Evolutionary conservation across 2,329 filamentous ascomycete species (phyloP), one percentile per base, ranked within the genome.

Genomic region (Cordyceps pruinosa): DNA sequence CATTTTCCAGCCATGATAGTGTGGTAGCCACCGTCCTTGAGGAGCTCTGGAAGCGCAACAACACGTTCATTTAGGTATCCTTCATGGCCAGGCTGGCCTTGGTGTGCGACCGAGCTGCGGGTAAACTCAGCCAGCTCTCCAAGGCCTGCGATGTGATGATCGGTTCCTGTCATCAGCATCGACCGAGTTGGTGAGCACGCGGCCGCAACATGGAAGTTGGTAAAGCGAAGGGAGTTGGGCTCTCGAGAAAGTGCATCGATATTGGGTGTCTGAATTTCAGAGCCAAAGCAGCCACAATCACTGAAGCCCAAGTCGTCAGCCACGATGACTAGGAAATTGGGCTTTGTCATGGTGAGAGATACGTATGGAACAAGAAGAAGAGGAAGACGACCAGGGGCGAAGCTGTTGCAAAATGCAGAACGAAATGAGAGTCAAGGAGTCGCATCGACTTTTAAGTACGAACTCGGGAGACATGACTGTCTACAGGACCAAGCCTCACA

Each of bases 101-200:
- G 52, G 26, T 62, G 59, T 4, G 50, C 59, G 13, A 34, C 32
- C 8, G 48, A 53, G 44, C 49, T 53, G 28, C 56, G 41, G 1
- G 48, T 64, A 35, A 63, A 63, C 68, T 83, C 79, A 47, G 77
- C 75, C 62, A 83, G 69, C 59, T 80, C 80, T 0, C 81, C 81
- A 1, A 84, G 69, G 1, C 81, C 75, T 5, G 75, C 75, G 51
- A 79, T 78, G 58, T 79, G 79, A 61, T 82, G 76, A 59, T 83
- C 79, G 4, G 66, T 66, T 9, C 66, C 67, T 9, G 82, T 85
- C 76, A 86, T 80, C 62, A 87, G 77, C 84, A 87, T 87, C 19
- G 83, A 81, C 37, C 83, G 74, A 3, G 82, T 83, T 2, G 84
- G 84, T 50, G 82, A 86, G 68, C 83, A 87, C 51, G 84, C 83